Percentiles rank a stretch among this genome's conserved stretches.
These are phyloP conservation scores for Cryptosporidium canis DNA, from an alignment of 169 alveolate genomes.

Conservation along the genomic window DNA sequence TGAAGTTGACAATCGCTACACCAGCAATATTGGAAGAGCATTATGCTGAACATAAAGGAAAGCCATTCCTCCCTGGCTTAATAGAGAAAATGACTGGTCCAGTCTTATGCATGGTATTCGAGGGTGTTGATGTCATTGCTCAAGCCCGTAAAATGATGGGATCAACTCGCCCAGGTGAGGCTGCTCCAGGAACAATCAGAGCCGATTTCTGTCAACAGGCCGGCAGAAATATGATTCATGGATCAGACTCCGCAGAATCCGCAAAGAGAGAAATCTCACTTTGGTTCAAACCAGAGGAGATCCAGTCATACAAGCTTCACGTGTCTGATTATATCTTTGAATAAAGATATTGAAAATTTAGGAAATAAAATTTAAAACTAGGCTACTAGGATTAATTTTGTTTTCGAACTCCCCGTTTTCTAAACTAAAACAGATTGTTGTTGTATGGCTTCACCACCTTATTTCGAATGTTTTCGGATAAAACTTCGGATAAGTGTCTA, in stretches of 20 bases:
- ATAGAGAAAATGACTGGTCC: constrained; percentile 94
- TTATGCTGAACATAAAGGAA: constrained; percentile 93
- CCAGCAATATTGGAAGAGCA: constrained; percentile 91
- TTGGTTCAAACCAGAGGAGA: constrained; percentile 95
- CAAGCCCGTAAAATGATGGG: constrained; percentile 95
- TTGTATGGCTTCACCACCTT: constrained; percentile 43
- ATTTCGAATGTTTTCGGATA: not conserved
- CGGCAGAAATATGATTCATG: constrained; percentile 95
- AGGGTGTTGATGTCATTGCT: constrained; percentile 94
- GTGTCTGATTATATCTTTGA: constrained; percentile 57
- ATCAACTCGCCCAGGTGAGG: constrained; percentile 91
- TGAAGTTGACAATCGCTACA: constrained; percentile 89
- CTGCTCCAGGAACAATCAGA: constrained; percentile 93
- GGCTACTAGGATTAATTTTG: constrained; percentile 6
- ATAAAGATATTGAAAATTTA: not conserved
- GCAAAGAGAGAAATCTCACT: constrained; percentile 93
- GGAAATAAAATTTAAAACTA: constrained; percentile 2
- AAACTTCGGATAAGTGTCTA: not conserved
- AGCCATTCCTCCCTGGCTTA: constrained; percentile 92
- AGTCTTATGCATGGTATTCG: constrained; percentile 97
- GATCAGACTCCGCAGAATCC: constrained; percentile 92
- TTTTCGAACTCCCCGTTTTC: not conserved
- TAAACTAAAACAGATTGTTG: constrained; percentile 9
- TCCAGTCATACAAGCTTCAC: constrained; percentile 81
- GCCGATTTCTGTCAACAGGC: constrained; percentile 94